Evolutionary conservation across 2,329 filamentous ascomycete species (phyloP), one percentile per base, ranked within the genome.

Genomic region (Huntiella bhutanensis): DNA sequence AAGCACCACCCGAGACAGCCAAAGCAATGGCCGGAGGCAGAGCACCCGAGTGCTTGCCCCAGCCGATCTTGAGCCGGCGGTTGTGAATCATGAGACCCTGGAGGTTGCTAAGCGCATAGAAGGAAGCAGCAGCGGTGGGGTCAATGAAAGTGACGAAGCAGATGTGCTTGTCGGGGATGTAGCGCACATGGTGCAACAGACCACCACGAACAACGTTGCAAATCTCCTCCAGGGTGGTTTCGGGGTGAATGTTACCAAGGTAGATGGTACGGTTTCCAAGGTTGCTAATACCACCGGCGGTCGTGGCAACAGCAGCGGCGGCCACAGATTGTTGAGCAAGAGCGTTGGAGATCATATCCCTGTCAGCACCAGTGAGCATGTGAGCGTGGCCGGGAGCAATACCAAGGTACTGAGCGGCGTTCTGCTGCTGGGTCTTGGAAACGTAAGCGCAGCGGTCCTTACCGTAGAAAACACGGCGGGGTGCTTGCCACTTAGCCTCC

Each of bases 91-190:
- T 98, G 53, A 98, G 68, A 17, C 91, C 91, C 60, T 98, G 91
- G 22, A 98, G 70, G 64, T 96, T 96, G 72, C 87, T 95, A 50
- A 98, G 69, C 37, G 91, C 91, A 57, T 95, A 98, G 68, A 98
- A 98, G 1, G 88, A 95, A 36, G 91, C 91, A 17, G 91, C 91
- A 3, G 91, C 92, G 17, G 91, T 98, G 6, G 91, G 91, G 58
- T 98, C 91, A 61, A 98, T 96, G 64, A 98, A 98, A 1, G 91
- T 98, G 48, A 98, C 91, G 59, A 98, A 98, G 70, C 91, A 98
- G 55, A 98, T 98, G 65, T 98, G 91, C 75, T 98, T 98, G 68
- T 98, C 91, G 5, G 91, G 91, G 56, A 98, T 98, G 65, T 96
- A 98, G 55, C 91, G 85, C 62, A 98, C 93, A 62, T 98, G 91